Evolutionary conservation across 176 grass and related monocot genomes (phyloP).

Genomic region (Melocanna baccifera): DNA sequence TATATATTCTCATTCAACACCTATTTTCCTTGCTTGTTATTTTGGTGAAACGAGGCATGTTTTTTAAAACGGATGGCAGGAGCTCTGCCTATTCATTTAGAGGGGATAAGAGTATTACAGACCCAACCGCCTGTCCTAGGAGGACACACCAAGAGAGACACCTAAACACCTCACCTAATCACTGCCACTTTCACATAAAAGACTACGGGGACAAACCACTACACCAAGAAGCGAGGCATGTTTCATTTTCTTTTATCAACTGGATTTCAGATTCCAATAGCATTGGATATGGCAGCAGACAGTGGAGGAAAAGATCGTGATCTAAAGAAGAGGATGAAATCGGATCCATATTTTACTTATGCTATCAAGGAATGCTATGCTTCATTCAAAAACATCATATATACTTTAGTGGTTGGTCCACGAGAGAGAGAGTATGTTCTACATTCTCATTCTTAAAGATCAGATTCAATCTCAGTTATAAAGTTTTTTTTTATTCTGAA

Average conservation of each 20-base stretch:
- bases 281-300: slow-evolving; percentile 92
- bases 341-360: slow-evolving; percentile 69
- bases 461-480: neutral
- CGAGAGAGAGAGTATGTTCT: slow-evolving; percentile 62
- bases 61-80: neutral
- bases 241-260: slow-evolving; percentile 22
- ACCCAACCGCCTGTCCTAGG: no score
- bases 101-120: no score
- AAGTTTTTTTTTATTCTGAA: neutral
- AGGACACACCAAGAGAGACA: no score
- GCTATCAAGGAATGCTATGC: slow-evolving; percentile 94
- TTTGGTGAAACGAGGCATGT: neutral
- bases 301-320: slow-evolving; percentile 83
- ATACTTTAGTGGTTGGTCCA: slow-evolving; percentile 53
- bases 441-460: slow-evolving; percentile 27
- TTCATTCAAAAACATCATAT: slow-evolving; percentile 84
- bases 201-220: no score
- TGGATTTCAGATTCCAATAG: slow-evolving; percentile 81
- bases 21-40: slow-evolving; percentile 24
- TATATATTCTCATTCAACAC: slow-evolving; percentile 27
- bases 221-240: neutral
- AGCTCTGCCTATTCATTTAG: no score
- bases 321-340: slow-evolving; percentile 71
- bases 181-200: no score
- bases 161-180: no score